Percentiles rank a stretch among this genome's conserved stretches.
Conservation (phyloP, 352 stramenopile genomes). For the Phytophthora chlamydospora region DNA sequence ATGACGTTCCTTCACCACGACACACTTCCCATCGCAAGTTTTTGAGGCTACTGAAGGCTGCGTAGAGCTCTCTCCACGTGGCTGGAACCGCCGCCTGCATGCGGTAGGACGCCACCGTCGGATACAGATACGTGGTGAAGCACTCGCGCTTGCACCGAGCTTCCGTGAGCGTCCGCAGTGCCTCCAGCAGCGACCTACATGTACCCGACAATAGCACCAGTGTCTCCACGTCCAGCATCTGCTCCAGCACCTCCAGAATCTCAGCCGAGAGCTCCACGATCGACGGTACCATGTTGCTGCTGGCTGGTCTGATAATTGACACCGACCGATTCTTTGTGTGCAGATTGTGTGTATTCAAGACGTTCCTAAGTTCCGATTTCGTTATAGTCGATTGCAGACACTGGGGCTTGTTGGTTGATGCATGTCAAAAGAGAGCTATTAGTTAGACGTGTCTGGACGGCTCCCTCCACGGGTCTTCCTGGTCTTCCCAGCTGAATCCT, state of each 20-base stretch:
- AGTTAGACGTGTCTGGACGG: slow-evolving; percentile 21
- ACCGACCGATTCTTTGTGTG: slow-evolving; percentile 8
- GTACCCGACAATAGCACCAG: slow-evolving; percentile 49
- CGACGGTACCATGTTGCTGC: slow-evolving; percentile 3
- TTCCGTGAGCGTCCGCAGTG: slow-evolving; percentile 24
- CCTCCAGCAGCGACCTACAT: slow-evolving; percentile 16
- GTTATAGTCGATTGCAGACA: too few species aligned
- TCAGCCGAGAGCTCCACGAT: slow-evolving; percentile 46
- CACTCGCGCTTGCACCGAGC: slow-evolving; percentile 71
- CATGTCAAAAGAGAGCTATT: slow-evolving; percentile 17
- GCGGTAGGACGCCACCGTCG: slow-evolving; percentile 69
- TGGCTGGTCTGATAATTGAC: slow-evolving; percentile 14
- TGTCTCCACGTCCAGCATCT: slow-evolving; percentile 42
- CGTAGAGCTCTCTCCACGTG: slow-evolving; percentile 67
- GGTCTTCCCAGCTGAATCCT: slow-evolving; percentile 4
- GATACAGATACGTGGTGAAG: slow-evolving; percentile 59
- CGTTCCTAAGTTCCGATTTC: not conserved
- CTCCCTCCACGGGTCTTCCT: slow-evolving; percentile 5
- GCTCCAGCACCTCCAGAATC: slow-evolving; percentile 41
- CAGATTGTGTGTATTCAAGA: slow-evolving; percentile 2
- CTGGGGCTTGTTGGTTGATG: too few species aligned
- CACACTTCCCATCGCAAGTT: slow-evolving; percentile 53
- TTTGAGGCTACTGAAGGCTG: slow-evolving; percentile 47
- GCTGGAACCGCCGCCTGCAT: slow-evolving; percentile 62
- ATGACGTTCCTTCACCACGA: slow-evolving; percentile 49